Percentiles rank a stretch among this genome's conserved stretches.
Conservation (phyloP, 192 early-diverging fungal genomes). For the Coemansia umbellata region DNA sequence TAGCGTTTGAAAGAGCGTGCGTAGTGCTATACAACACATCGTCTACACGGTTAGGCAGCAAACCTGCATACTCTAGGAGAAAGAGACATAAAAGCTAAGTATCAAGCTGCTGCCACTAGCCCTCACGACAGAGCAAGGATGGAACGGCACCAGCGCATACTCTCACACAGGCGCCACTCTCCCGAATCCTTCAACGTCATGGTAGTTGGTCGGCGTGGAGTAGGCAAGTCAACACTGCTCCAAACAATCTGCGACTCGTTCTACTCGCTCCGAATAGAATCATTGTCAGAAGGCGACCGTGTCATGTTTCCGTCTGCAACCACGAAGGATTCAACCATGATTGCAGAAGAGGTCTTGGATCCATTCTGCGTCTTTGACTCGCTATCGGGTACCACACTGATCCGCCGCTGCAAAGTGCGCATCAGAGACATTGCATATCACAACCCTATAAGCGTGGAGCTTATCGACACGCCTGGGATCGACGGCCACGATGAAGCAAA, state of each 20-base stretch:
- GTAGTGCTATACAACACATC: too few relatives aligned
- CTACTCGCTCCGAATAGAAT: conserved; percentile 18
- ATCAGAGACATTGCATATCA: conserved; percentile 9
- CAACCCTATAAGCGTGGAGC: conserved; percentile 20
- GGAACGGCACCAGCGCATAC: conserved; percentile 9
- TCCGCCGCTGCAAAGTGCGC: conserved; percentile 21
- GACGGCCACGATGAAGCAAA: conserved; percentile 13
- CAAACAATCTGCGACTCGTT: conserved; percentile 66
- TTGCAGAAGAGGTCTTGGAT: conserved; percentile 29
- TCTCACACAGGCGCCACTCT: conserved; percentile 22
- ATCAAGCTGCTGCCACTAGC: too few relatives aligned
- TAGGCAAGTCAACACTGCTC: conserved; percentile 74
- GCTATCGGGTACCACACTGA: conserved; percentile 16
- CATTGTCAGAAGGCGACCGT: conserved; percentile 19
- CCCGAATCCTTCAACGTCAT: conserved; percentile 43
- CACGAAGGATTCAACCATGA: not conserved
- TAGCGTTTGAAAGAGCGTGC: too few relatives aligned
- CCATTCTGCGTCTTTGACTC: conserved; percentile 49
- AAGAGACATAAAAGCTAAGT: too few relatives aligned
- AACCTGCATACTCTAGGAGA: too few relatives aligned
- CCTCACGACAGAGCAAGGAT: not conserved
- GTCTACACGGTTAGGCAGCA: too few relatives aligned
- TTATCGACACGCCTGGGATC: conserved; percentile 47
- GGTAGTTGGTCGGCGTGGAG: conserved; percentile 44
- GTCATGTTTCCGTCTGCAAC: conserved; percentile 5